Base-by-base conservation (phyloP, 257 asterid genomes). In the Euphrasia confusa region DNA sequence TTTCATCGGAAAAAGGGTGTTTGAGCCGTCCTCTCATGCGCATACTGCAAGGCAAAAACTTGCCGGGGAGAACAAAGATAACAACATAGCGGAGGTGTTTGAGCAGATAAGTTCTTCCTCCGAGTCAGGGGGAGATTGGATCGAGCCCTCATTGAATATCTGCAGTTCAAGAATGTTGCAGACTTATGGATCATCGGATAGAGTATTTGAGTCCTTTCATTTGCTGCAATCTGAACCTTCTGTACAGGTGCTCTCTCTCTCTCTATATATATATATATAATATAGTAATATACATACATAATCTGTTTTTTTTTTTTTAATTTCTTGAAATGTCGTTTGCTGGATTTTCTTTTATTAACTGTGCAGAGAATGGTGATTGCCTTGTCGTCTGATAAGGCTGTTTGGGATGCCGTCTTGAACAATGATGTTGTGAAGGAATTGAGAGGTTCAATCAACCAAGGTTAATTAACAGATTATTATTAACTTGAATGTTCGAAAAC, bases 341-440 rank as follows among this genome's bases (percentile, higher is more conserved):
- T 47, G 18, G 4, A 24, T 54, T 24, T 54, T 54, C 32, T 13
- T 26, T 55, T 55, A 21, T 50, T 8, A 17, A 4, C 2, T 50
- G 10, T 50, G 15, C 28, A 50, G 95, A 79, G 74, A 76, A 83
- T 83, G 83, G 91, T 84, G 3, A 1, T 78, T 12, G 81, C 96
- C 2, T 33, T 84, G 27, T 85, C 94, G 15, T 81, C 94, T n/a
- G 94, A 84, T 70, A 74, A 66, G 64, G 84, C 94, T 3, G 82
- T 84, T 28, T 85, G 91, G 95, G 85, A 82, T 58, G 93, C 95
- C 60, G 80, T 88, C 50, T 62, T 81, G 80, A 84, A 80, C 73
- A 83, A 85, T 61, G 79, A 83, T 58, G 78, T 61, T 1, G 91
- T 28, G 3, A 28, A 54, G 26, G 40, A 24, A 7, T 13, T 55